A percentile compares a stretch with the other conserved stretches of the same genome.
phyloP scores from a whole-genome alignment of 2,329 filamentous ascomycete genomes.

The Microthyrium microscopicum region DNA sequence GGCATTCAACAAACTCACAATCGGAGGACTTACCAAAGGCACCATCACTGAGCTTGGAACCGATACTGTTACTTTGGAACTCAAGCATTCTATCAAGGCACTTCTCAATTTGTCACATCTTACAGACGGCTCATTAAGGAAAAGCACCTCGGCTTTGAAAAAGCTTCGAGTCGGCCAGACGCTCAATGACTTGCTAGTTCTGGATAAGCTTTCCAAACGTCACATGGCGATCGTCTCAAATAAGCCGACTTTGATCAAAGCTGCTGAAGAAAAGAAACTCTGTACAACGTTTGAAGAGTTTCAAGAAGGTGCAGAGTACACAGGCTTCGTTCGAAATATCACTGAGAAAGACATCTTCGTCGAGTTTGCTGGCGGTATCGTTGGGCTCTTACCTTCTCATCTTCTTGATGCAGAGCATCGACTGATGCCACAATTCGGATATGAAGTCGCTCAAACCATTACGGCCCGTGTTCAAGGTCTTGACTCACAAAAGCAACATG shows the following conservation, averaged over 20 bases:
- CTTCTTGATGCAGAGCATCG: slow-evolving; percentile 48
- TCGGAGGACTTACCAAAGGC: slow-evolving; percentile 61
- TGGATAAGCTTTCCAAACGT: slow-evolving; percentile 71
- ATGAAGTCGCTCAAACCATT: slow-evolving; percentile 61
- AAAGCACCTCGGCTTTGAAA: slow-evolving; percentile 60
- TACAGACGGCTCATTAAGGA: slow-evolving; percentile 66
- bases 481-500: slow-evolving; percentile 52
- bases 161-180: slow-evolving; percentile 73
- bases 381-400: slow-evolving; percentile 61
- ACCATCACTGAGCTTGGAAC: slow-evolving; percentile 37
- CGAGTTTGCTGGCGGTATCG: slow-evolving; percentile 66
- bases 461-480: slow-evolving; percentile 55
- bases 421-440: slow-evolving; percentile 56
- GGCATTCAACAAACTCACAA: slow-evolving; percentile 54
- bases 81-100: slow-evolving; percentile 61
- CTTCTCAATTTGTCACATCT: slow-evolving; percentile 63
- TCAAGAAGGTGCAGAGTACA: slow-evolving; percentile 48
- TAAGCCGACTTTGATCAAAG: slow-evolving; percentile 68
- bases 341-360: slow-evolving; percentile 69
- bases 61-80: slow-evolving; percentile 44
- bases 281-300: slow-evolving; percentile 57
- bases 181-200: slow-evolving; percentile 62
- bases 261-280: slow-evolving; percentile 53
- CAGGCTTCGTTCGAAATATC: slow-evolving; percentile 75
- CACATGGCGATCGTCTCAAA: slow-evolving; percentile 61